Base-by-base conservation (phyloP, 116 monocot genomes). In the Cymodocea nodosa region DNA sequence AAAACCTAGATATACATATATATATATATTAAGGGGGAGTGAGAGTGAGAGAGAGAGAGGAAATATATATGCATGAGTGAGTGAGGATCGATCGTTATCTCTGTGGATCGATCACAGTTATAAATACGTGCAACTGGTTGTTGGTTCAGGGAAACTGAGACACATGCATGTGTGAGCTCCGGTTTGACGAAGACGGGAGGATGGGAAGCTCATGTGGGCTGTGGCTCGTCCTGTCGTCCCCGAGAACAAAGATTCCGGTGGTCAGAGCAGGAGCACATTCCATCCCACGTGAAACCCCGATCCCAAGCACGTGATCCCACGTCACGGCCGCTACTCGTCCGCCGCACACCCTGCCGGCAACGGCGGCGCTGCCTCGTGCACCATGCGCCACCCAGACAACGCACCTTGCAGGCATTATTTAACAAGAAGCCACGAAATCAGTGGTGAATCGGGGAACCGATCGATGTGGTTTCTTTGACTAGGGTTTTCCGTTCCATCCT, bases 221-320 rank as follows among this genome's bases (percentile, higher is more conserved):
- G 11, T n/a, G n/a, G n/a, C n/a, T n/a, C n/a, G 34, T 54, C 44
- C 16, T 63, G 63, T 64, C 63, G 63, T 49, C 63, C 63, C 54
- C 63, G 48, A 64, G 63, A 64, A 64, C 63, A 64, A 48, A 64
- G 48, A 64, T 64, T 64, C 63, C 63, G 44, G 44, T 30, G 61
- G 61, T 35, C 61, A 61, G 61, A 61, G 15, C 35, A 61, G 16
- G 60, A 37, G 8, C 15, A 35, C 30, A 35, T 37, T 60, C 35
- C 36, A 17, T 1, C 30, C 60, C 40, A 64, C 49, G 19, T 64
- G 63, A 16, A 35, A 8, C 61, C 15, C 37, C 40, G 36, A 49
- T 44, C 44, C 48, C 13, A 15, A 15, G 48, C 63, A 44, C 63
- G 48, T 61, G 61, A 61, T 61, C 37, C 61, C 61, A 37, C 36